A percentile compares a stretch with the other conserved stretches of the same genome.
phyloP scores from a whole-genome alignment of 441 rosid species.

The Erodium moschatum region DNA sequence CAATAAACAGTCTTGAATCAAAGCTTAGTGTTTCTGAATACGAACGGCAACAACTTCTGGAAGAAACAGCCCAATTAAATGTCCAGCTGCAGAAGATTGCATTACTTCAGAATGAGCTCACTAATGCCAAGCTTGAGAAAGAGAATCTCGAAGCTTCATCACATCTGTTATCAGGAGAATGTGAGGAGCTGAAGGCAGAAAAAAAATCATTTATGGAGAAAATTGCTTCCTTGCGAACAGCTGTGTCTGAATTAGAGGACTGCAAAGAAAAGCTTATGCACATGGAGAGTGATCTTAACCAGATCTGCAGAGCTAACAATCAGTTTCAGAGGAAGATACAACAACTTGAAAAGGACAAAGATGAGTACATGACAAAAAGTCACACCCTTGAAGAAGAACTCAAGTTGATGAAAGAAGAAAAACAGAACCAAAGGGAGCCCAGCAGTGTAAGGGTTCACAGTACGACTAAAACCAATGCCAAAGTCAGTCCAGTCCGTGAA shows the following conservation, averaged over 20 bases:
- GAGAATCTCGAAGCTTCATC: conserved; percentile 32
- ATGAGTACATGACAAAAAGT: conserved; percentile 23
- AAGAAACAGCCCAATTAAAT: conserved; percentile 33
- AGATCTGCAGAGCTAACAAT: conserved; percentile 31
- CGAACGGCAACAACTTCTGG: conserved; percentile 36
- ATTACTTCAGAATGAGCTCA: conserved; percentile 29
- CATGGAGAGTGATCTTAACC: conserved; percentile 30
- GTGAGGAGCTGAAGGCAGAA: conserved; percentile 32
- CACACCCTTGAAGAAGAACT: conserved; percentile 39
- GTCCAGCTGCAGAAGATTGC: conserved; percentile 28
- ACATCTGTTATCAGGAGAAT: conserved; percentile 27
- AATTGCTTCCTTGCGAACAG: conserved; percentile 28
- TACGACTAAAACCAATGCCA: conserved; percentile 18
- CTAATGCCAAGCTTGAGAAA: conserved; percentile 25
- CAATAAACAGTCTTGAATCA: conserved; percentile 35
- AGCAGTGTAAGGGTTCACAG: conserved; percentile 11
- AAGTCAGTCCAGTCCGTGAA: conserved; percentile 19
- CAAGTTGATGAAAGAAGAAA: conserved; percentile 30
- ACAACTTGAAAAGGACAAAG: conserved; percentile 42
- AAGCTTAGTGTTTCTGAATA: conserved; percentile 52
- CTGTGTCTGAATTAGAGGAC: conserved; percentile 32
- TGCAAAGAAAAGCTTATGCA: conserved; percentile 36
- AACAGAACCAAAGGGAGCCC: conserved; percentile 24
- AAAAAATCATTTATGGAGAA: conserved; percentile 27
- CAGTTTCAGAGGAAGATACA: conserved; percentile 33